phyloP scores from a whole-genome alignment of 305 asterid species.

The Fraxinus paxiana region DNA sequence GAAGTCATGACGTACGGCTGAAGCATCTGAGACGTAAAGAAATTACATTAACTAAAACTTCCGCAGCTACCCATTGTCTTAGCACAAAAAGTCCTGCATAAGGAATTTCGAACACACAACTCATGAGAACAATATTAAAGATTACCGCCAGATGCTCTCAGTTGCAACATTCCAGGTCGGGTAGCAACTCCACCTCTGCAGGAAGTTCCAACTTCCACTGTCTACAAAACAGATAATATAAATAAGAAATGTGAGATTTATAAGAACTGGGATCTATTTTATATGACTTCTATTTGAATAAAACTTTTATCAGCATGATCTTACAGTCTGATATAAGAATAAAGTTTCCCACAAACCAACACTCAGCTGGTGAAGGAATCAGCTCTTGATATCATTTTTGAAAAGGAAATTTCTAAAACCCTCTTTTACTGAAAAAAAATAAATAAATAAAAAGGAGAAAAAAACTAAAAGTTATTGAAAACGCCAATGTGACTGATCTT shows the following conservation, averaged over 20 bases:
- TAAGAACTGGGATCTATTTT: background rate
- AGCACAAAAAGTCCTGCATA: background rate
- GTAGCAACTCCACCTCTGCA: conserved; percentile 17
- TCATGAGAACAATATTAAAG: background rate
- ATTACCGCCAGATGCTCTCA: conserved; percentile 23
- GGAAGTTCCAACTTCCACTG: conserved; percentile 21
- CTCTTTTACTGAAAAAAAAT: background rate
- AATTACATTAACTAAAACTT: background rate
- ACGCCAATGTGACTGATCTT: background rate
- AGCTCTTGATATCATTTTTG: background rate
- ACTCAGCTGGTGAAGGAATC: background rate
- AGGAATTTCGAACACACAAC: background rate
- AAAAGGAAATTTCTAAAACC: background rate
- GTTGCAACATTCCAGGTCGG: conserved; percentile 11
- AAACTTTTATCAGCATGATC: background rate
- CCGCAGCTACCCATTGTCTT: background rate
- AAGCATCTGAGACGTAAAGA: conserved; percentile 21
- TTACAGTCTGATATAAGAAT: background rate
- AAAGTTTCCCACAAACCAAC: background rate
- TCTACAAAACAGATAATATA: conserved; percentile 16
- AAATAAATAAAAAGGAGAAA: background rate
- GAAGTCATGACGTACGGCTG: conserved; percentile 15
- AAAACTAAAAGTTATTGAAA: background rate
- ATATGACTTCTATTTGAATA: background rate
- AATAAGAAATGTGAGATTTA: background rate